Conservation (phyloP, 768 basidiomycete species). For the Kwoniella sp. region DNA sequence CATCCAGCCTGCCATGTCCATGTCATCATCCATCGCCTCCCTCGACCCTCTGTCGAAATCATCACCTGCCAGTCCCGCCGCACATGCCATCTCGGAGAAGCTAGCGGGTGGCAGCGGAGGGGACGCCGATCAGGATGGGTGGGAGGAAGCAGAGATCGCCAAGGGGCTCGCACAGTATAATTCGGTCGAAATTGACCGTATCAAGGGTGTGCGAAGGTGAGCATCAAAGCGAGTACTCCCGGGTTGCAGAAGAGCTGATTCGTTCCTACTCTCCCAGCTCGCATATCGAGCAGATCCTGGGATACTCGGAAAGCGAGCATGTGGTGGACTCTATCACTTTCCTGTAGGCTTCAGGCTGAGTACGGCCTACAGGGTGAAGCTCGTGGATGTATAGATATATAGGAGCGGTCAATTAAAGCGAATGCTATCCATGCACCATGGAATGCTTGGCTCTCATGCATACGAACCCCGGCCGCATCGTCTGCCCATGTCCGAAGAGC, state of each 20-base stretch:
- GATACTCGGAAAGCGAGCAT: constrained; percentile 94
- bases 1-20: constrained; percentile 52
- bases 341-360: too few relatives aligned
- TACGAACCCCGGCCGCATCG: too few relatives aligned
- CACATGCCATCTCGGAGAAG: constrained; percentile 22
- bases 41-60: constrained; percentile 55
- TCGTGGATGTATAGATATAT: too few relatives aligned
- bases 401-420: too few relatives aligned
- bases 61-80: constrained; percentile 45
- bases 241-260: constrained; percentile 3
- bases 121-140: constrained; percentile 42
- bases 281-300: constrained; percentile 70
- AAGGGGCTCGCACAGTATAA: constrained; percentile 95
- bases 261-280: constrained; percentile 56
- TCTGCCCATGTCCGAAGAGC: too few relatives aligned
- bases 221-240: constrained; percentile 27
- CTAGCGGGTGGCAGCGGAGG: not conserved
- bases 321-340: constrained; percentile 94
- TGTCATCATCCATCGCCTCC: constrained; percentile 55
- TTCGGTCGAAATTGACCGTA: constrained; percentile 77
- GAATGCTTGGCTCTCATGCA: too few relatives aligned
- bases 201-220: constrained; percentile 88
- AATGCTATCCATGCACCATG: too few relatives aligned
- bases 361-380: too few relatives aligned
- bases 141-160: constrained; percentile 83